Evolutionary conservation across 768 basidiomycete genomes (phyloP).

Genomic region (Porpolomopsis calyptriformis): DNA sequence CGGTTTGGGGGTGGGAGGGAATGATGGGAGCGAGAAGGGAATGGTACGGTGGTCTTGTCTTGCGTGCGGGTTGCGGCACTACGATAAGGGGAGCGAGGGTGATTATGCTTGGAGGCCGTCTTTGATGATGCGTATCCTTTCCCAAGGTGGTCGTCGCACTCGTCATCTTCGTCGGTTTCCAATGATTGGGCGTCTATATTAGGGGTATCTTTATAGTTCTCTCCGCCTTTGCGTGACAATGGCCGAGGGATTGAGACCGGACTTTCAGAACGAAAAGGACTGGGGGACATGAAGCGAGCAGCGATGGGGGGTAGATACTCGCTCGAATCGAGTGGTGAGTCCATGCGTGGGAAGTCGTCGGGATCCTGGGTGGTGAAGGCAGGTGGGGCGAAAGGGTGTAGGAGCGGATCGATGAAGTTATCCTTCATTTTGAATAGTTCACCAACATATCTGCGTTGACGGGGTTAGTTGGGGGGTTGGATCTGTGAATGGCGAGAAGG

Average conservation of each 20-base stretch:
- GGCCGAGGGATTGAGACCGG: slow-evolving; percentile 26
- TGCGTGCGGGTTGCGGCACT: slow-evolving; percentile 31
- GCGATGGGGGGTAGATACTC: slow-evolving; percentile 82
- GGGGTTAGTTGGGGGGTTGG: slow-evolving; percentile 8
- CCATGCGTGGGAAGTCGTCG: slow-evolving; percentile 56
- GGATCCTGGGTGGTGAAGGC: slow-evolving; percentile 29
- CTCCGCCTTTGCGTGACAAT: slow-evolving; percentile 23
- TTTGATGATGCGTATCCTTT: slow-evolving; percentile 27
- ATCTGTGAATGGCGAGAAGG: slow-evolving; percentile 15
- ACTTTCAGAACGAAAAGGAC: slow-evolving; percentile 21
- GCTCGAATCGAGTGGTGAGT: slow-evolving; percentile 59
- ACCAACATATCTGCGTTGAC: slow-evolving; percentile 65
- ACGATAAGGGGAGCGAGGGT: slow-evolving; percentile 73
- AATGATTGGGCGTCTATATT: slow-evolving; percentile 64
- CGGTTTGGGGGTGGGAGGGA: slow-evolving; percentile 63
- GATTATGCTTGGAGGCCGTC: slow-evolving; percentile 43
- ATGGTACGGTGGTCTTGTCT: slow-evolving; percentile 47
- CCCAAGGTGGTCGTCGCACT: slow-evolving; percentile 45
- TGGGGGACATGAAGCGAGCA: slow-evolving; percentile 81
- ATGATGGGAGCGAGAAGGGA: slow-evolving; percentile 71
- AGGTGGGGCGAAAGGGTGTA: slow-evolving; percentile 77
- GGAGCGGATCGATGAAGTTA: slow-evolving; percentile 80
- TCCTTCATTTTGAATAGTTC: slow-evolving; percentile 89
- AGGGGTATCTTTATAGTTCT: slow-evolving; percentile 44
- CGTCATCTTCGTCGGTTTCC: slow-evolving; percentile 63